A percentile compares a stretch with the other conserved stretches of the same genome.
phyloP scores from a whole-genome alignment of 2,329 filamentous ascomycete genomes.

The Clonostachys rosea region DNA sequence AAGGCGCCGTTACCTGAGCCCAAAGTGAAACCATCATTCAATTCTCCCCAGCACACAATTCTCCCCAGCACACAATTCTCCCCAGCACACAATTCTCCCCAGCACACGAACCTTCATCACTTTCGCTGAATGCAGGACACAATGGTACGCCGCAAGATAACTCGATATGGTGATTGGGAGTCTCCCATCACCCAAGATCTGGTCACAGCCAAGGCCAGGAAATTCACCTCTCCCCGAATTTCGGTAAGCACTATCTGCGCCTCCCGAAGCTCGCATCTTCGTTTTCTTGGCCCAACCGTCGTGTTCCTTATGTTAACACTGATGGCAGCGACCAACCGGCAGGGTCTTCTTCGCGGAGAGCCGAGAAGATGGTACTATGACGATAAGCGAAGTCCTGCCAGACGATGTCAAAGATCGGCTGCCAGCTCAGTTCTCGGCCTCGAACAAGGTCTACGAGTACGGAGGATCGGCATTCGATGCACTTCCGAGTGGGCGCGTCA shows the following conservation, averaged over 20 bases:
- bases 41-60: too few relatives aligned
- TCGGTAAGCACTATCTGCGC: slow-evolving; percentile 15
- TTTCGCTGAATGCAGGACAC: not conserved
- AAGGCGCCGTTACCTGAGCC: too few relatives aligned
- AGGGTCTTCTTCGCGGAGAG: slow-evolving; percentile 31
- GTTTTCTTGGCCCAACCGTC: not conserved
- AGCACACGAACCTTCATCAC: too few relatives aligned
- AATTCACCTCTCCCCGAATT: slow-evolving; percentile 25
- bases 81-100: too few relatives aligned
- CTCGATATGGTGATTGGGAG: slow-evolving; percentile 26
- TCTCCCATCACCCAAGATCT: slow-evolving; percentile 30
- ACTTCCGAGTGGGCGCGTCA: slow-evolving; percentile 28
- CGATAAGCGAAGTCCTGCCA: slow-evolving; percentile 34
- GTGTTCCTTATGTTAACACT: not conserved
- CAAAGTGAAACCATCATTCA: too few relatives aligned
- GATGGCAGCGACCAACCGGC: slow-evolving; percentile 15
- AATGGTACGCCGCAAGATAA: not conserved
- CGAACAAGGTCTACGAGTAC: slow-evolving; percentile 46
- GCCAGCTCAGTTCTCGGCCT: slow-evolving; percentile 33
- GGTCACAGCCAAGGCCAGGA: slow-evolving; percentile 24
- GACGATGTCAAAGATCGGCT: slow-evolving; percentile 29
- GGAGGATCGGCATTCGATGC: slow-evolving; percentile 40
- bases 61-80: too few relatives aligned
- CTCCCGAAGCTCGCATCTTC: not conserved
- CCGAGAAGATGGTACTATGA: slow-evolving; percentile 30